Evolutionary conservation across 1,284 basidiomycete genomes (phyloP), one percentile per base, ranked within the genome.

Genomic region (Irpex sp.): DNA sequence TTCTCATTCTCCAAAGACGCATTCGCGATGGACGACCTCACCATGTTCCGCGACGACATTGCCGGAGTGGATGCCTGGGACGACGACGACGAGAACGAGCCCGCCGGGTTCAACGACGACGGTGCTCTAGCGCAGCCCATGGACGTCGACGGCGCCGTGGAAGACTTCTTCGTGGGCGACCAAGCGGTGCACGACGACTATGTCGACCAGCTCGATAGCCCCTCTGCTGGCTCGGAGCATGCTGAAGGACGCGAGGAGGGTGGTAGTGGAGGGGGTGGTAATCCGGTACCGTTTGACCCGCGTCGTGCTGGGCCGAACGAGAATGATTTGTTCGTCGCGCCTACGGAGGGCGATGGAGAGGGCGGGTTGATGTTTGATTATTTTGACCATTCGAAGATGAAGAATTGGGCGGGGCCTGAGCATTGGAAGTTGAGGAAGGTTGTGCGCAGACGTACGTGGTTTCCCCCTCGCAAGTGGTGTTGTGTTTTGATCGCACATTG

Each of bases 381-480:
- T 77, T 98, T 99, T 74, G 96, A 99, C 75, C 85, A 91, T 69
- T 88, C 85, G 47, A 85, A 95, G 72, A 82, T 91, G 72, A 97
- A 94, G 82, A 97, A 96, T 70, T 99, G 97, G 97, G 97, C 97
- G 3, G 97, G 97, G 4, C 97, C 97, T 9, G 95, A 98, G 75
- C 97, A 99, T 75, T 99, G 97, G 97, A 98, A 97, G 75, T 77
- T 98, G 69, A 80, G 90, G 62, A 91, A 88, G 72, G 82, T 87
- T 38, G 82, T 94, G 56, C 83, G 89, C 61, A 86, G 85, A 79
- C 9, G 40, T 44, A 11, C 40, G 9, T 13, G 85, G 77, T 13
- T 58, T 54, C 31, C 7, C 13, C 21, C 8, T 51, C 15, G 44
- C 5, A 19, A 17, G 19, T 60, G 15, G 34, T 47, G 55, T 60